Conservation (phyloP, 1,284 basidiomycete species). For the Moesziomyces globuligerus region DNA sequence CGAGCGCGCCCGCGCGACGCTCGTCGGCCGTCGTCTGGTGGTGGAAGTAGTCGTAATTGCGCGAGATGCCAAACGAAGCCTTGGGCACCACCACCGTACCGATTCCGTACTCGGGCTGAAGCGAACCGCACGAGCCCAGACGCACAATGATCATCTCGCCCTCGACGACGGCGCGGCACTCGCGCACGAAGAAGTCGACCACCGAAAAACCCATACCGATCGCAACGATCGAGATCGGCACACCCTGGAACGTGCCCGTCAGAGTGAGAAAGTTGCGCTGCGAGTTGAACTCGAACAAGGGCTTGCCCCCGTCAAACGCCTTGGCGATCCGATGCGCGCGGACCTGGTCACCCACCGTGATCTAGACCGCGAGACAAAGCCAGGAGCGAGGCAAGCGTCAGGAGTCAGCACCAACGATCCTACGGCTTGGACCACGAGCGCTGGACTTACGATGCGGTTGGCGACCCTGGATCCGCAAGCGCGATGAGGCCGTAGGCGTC, state of each 20-base stretch:
- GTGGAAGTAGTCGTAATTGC: conserved; percentile 78
- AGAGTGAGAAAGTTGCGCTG: conserved; percentile 83
- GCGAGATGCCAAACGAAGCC: conserved; percentile 75
- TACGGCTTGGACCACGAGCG: no score
- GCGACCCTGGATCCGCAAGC: conserved; percentile 70
- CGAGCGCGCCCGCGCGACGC: conserved; percentile 25
- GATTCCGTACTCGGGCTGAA: conserved; percentile 75
- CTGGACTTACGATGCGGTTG: conserved; percentile 73
- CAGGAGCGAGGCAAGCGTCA: not conserved
- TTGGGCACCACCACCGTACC: conserved; percentile 79
- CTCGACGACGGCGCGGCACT: conserved; percentile 78
- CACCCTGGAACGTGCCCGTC: conserved; percentile 78
- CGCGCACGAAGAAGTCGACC: conserved; percentile 82
- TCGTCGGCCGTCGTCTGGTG: conserved; percentile 32
- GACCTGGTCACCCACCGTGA: conserved; percentile 80
- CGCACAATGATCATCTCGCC: conserved; percentile 77
- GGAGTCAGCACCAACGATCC: no score
- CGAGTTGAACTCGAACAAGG: conserved; percentile 74
- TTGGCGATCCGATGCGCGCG: conserved; percentile 75
- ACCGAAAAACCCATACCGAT: conserved; percentile 79
- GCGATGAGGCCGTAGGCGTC: not conserved
- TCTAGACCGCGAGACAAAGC: conserved; percentile 25
- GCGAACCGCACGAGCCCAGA: conserved; percentile 74
- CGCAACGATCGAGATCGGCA: conserved; percentile 78
- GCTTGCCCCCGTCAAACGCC: conserved; percentile 72